Conservation (phyloP, 345 rosid species). For the Linum tenue region DNA sequence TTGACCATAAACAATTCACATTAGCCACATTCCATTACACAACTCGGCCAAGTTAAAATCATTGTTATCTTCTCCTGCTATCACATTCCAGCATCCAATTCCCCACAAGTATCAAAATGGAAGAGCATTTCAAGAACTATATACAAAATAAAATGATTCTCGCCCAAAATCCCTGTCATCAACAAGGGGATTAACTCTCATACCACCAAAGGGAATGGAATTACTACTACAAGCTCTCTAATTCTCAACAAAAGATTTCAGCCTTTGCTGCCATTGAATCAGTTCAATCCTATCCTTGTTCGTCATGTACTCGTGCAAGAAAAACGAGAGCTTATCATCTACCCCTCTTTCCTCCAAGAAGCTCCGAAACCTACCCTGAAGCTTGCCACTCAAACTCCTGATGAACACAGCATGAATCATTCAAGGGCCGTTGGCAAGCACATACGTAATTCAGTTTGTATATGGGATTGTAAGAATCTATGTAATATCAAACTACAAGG, state of each 20-base stretch:
- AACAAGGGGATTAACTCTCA: no score
- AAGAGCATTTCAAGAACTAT: no score
- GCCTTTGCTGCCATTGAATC: conserved; percentile 50
- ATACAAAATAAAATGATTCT: no score
- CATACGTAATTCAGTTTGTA: no score
- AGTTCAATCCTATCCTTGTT: conserved; percentile 70
- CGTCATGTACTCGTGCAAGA: conserved; percentile 65
- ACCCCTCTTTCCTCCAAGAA: conserved; percentile 60
- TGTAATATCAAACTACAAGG: not conserved
- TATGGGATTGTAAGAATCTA: not conserved
- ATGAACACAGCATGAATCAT: conserved; percentile 6
- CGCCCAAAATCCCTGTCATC: no score
- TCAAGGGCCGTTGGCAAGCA: not conserved
- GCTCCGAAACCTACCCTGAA: conserved; percentile 32
- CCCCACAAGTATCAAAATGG: no score
- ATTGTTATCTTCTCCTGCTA: no score
- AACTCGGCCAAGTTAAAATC: no score
- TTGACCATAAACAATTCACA: no score
- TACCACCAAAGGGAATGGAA: no score
- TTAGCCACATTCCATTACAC: no score
- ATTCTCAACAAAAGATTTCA: conserved; percentile 36
- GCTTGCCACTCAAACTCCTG: conserved; percentile 45
- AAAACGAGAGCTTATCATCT: conserved; percentile 40
- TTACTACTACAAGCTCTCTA: conserved; percentile 7
- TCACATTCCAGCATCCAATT: no score